Evolutionary conservation across 257 asterid genomes (phyloP), one percentile per base, ranked within the genome.

Genomic region (Solanum appendiculatum): DNA sequence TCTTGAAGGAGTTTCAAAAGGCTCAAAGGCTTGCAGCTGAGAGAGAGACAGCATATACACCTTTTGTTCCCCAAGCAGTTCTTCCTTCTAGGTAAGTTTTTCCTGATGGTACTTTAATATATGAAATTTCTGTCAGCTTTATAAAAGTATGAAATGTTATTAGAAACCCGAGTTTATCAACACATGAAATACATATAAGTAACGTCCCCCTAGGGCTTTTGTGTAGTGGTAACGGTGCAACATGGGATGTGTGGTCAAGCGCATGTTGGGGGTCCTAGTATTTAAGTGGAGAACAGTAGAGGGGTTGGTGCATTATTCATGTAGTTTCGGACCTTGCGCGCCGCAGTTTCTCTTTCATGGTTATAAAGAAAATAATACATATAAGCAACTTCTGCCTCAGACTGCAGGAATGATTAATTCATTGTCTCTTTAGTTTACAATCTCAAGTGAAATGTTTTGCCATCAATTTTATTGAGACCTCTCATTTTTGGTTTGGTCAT

Each of bases 11-110:
- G 85, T 80, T 80, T 80, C 85, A 80, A 90, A 93, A 92, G 91
- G 93, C 92, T 27, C 96, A 93, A 84, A 91, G 96, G 87, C 95
- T 93, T 89, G 92, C 96, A 16, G 95, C 94, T 81, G 96, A 93
- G 91, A 92, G 94, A 88, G 96, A 93, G 91, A 95, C 99, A 29
- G 94, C 96, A 11, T 95, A 94, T 91, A 86, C 93, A 88, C 98
- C 98, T 88, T 91, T 90, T 90, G 91, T 91, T 90, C 91, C 91
- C 14, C 93, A 94, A 86, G 72, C 95, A 46, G 90, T 82, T 85
- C 89, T 89, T 85, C 94, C 97, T 77, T 90, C 94, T 48, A 93
- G 99, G 99, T 93, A 92, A 87, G 8, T 11, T 11, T 93, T 88
- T 48, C 66, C 85, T 15, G 42, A 29, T 29, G 25, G 29, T 18